Conservation (phyloP, 1,139 yeast genomes). For the Protomyces macrosporus region DNA sequence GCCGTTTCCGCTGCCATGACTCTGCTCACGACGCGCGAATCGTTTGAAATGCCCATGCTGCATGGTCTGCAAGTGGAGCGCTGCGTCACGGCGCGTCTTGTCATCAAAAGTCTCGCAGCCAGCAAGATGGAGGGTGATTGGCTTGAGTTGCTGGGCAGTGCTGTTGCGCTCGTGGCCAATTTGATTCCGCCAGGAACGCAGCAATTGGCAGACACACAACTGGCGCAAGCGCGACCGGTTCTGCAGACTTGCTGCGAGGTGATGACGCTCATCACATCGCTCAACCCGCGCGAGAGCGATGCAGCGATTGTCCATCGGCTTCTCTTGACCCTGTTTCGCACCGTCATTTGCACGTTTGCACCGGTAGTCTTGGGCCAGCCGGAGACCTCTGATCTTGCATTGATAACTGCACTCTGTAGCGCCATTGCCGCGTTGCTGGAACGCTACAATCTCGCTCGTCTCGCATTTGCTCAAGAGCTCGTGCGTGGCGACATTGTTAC, state of each 20-base stretch:
- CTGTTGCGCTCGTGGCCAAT: neutral
- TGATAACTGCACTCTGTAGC: neutral
- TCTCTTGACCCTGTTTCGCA: neutral
- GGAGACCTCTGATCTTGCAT: neutral
- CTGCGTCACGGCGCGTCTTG: neutral
- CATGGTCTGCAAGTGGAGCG: neutral
- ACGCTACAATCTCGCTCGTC: neutral
- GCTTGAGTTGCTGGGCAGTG: neutral
- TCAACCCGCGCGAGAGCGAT: neutral
- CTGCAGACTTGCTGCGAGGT: neutral
- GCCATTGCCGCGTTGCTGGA: neutral
- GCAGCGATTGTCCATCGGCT: neutral
- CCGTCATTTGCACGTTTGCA: neutral
- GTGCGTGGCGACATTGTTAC: neutral
- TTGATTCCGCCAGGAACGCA: neutral
- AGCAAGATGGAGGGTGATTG: neutral
- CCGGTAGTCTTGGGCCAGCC: neutral
- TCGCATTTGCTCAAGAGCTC: constrained; percentile 7
- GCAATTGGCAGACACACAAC: neutral
- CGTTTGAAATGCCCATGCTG: neutral
- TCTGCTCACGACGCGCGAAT: neutral
- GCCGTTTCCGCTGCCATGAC: neutral
- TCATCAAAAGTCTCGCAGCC: neutral
- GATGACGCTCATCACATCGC: neutral
- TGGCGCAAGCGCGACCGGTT: neutral